These are phyloP conservation scores for Clathrospora elynae DNA, from an alignment of 2,329 filamentous ascomycete species.

Conservation along the genomic window DNA sequence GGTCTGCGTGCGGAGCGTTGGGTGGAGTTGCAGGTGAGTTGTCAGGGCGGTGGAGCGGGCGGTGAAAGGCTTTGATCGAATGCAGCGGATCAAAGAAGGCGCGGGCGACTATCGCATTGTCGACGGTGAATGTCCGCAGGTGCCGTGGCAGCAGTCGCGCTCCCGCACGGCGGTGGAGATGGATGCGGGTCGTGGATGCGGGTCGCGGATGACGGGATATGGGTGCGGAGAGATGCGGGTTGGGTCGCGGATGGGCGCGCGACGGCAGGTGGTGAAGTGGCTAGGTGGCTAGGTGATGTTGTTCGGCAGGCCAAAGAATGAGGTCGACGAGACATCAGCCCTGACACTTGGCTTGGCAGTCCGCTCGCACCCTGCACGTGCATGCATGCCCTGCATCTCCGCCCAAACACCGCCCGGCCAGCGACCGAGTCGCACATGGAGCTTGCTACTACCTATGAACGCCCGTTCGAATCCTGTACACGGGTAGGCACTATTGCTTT, in stretches of 20 bases:
- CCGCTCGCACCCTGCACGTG: slow-evolving; percentile 6
- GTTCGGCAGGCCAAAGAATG: slow-evolving; percentile 15
- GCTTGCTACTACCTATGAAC: neutral
- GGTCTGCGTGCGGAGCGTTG: neutral
- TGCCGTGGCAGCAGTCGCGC: slow-evolving; percentile 19
- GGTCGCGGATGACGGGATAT: slow-evolving; percentile 8
- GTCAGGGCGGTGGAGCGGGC: neutral
- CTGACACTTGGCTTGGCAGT: slow-evolving; percentile 11
- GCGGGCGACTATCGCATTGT: slow-evolving; percentile 15
- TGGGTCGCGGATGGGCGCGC: slow-evolving; percentile 9
- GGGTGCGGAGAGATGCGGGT: slow-evolving; percentile 4
- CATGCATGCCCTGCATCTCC: slow-evolving; percentile 5
- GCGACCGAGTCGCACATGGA: slow-evolving; percentile 2
- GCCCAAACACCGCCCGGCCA: neutral
- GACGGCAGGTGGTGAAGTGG: slow-evolving; percentile 5
- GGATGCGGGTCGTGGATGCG: slow-evolving; percentile 6
- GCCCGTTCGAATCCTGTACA: neutral
- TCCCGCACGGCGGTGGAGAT: slow-evolving; percentile 5
- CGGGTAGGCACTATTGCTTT: neutral
- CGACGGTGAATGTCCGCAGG: slow-evolving; percentile 6
- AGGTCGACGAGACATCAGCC: slow-evolving; percentile 16
- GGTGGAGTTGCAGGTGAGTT: slow-evolving; percentile 2
- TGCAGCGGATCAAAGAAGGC: slow-evolving; percentile 13
- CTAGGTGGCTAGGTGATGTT: slow-evolving; percentile 11
- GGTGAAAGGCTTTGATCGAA: slow-evolving; percentile 13